These are phyloP conservation scores for Saccharomycopsis phalli DNA, from an alignment of 1,139 yeast species.

Conservation along the genomic window DNA sequence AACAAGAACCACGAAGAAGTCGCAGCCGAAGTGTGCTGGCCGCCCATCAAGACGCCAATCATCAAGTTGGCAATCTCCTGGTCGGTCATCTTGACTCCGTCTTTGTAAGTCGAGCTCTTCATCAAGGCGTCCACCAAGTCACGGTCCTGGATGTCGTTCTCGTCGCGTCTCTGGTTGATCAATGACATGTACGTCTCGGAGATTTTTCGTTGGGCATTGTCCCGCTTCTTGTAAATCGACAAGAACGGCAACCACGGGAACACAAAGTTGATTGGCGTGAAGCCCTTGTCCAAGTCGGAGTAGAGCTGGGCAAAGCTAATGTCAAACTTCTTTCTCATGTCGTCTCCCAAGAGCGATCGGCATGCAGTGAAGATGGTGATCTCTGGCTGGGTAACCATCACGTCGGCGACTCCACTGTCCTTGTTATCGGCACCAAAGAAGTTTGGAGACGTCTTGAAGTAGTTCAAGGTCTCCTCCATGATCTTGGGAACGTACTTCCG, in stretches of 20 bases:
- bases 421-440: conserved; percentile 34
- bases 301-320: conserved; percentile 78
- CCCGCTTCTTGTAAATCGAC: conserved; percentile 65
- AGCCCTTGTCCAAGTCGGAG: conserved; percentile 91
- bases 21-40: conserved; percentile 96
- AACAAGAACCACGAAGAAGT: conserved; percentile 93
- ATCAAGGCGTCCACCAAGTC: conserved; percentile 87
- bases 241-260: conserved; percentile 92
- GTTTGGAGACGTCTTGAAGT: conserved; percentile 42
- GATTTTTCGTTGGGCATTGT: conserved; percentile 76
- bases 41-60: conserved; percentile 97
- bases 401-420: conserved; percentile 49
- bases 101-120: conserved; percentile 78
- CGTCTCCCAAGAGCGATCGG: conserved; percentile 83
- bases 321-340: conserved; percentile 76
- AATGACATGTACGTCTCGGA: conserved; percentile 73
- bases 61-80: conserved; percentile 87
- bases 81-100: conserved; percentile 90
- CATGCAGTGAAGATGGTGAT: conserved; percentile 95
- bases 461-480: conserved; percentile 63
- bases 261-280: conserved; percentile 91
- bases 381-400: conserved; percentile 86
- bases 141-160: conserved; percentile 70
- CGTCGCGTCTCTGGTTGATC: conserved; percentile 61
- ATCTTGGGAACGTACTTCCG: conserved; percentile 81